These are phyloP conservation scores for Periconia digitata DNA, from an alignment of 2,329 filamentous ascomycete species.

Conservation along the genomic window DNA sequence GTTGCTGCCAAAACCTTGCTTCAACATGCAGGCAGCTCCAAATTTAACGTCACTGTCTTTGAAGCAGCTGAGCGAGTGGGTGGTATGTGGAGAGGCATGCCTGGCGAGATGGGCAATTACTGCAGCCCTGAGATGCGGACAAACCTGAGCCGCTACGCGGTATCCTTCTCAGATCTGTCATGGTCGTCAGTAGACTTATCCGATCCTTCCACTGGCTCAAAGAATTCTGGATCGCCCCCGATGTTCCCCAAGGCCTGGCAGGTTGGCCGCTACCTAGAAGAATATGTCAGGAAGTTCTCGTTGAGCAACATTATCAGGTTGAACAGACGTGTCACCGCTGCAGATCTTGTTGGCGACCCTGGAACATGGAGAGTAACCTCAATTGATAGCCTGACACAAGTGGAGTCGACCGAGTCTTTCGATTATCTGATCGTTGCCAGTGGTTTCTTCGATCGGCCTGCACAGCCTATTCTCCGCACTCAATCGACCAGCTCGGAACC, in stretches of 20 bases:
- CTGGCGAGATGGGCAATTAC: constrained; percentile 57
- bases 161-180: constrained; percentile 64
- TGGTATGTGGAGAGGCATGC: constrained; percentile 70
- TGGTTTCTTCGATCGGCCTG: constrained; percentile 66
- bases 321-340: constrained; percentile 41
- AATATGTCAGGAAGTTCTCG: constrained; percentile 64
- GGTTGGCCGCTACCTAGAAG: constrained; percentile 70
- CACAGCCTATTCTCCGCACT: constrained; percentile 14
- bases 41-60: constrained; percentile 69
- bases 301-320: constrained; percentile 53
- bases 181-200: constrained; percentile 59
- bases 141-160: constrained; percentile 77
- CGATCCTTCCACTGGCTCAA: constrained; percentile 7
- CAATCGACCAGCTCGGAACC: background rate
- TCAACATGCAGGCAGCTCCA: constrained; percentile 53
- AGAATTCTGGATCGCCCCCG: constrained; percentile 45
- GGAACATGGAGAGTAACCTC: constrained; percentile 21
- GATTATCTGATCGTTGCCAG: constrained; percentile 73
- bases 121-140: constrained; percentile 62
- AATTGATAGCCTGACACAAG: constrained; percentile 15
- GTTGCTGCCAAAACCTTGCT: constrained; percentile 67
- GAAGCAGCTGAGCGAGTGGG: constrained; percentile 68
- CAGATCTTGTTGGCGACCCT: constrained; percentile 15
- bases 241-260: constrained; percentile 77
- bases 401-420: constrained; percentile 48